Evolutionary conservation across 352 stramenopile species (phyloP), one percentile per base, ranked within the genome.

Genomic region (Thalassiosira ordinaria): DNA sequence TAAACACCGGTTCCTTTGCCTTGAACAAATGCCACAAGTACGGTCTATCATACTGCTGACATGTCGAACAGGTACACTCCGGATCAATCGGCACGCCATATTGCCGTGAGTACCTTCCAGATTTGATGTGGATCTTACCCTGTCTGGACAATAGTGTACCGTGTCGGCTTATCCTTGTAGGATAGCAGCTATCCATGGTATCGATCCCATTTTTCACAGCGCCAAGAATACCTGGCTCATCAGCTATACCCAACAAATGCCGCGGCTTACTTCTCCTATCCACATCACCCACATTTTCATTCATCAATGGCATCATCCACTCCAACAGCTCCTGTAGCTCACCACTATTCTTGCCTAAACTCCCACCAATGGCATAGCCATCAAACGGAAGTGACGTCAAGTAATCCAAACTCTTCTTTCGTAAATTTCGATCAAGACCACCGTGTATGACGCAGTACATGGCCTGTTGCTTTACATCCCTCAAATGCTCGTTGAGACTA

Each of bases 21-120:
- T 94, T 94, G 77, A 94, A 94, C 9, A 96, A 81, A 84, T 96
- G 92, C 83, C 92, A 92, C 18, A 96, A 61, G 82, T 96, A 96
- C 0, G 89, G 80, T 33, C 89, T 66, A 80, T 93, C 89, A 74
- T 92, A 93, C 29, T 87, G 78, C 49, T 68, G 65, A 74, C 92
- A 96, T 7, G 91, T 94, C 1, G 69, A 77, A 64, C 92, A 96
- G 0, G 59, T 59, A 61, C 92, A 96, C 31, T 89, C 74, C 16
- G 87, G 53, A 74, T 95, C 89, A 44, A 96, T 88, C 16, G 82
- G 82, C 3, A 89, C 55, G 9, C 87, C 85, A 76, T 92, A 92
- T 31, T 81, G 47, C 33, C 64, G 71, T 8, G 74, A 67, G 74
- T 92, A 78, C 39, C 80, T 86, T 24, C 87, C 72, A 72, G 72